Evolutionary conservation across 2,329 filamentous ascomycete species (phyloP).

Genomic region (Acephala macrosclerotiorum): DNA sequence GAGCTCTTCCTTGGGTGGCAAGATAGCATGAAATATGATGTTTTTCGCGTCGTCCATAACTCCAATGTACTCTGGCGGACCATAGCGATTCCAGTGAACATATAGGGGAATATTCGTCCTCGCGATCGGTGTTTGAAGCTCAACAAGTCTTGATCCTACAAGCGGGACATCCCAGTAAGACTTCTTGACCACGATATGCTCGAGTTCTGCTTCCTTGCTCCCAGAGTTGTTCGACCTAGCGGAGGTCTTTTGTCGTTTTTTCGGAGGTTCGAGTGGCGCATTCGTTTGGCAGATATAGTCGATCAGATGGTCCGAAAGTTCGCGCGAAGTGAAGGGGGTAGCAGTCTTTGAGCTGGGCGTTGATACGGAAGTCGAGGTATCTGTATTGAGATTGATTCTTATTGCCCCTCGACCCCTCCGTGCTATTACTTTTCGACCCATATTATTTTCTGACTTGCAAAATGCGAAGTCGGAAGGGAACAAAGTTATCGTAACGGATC

Average conservation of each 20-base stretch:
- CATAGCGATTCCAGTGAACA: constrained; percentile 29
- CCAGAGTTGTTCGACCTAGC: background rate
- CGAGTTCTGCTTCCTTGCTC: constrained; percentile 18
- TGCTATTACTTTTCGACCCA: constrained; percentile 17
- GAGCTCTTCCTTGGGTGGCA: constrained; percentile 26
- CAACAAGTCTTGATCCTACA: constrained; percentile 21
- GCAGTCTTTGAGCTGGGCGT: constrained; percentile 23
- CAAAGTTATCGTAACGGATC: background rate
- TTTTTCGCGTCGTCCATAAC: constrained; percentile 32
- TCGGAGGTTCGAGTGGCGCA: constrained; percentile 30
- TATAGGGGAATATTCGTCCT: constrained; percentile 30
- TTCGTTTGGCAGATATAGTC: constrained; percentile 26
- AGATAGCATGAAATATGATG: constrained; percentile 28
- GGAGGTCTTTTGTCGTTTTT: constrained; percentile 35
- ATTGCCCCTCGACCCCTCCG: constrained; percentile 3
- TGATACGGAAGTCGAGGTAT: background rate
- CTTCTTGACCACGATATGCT: constrained; percentile 39
- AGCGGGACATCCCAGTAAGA: constrained; percentile 33
- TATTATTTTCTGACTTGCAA: background rate
- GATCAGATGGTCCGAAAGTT: constrained; percentile 34
- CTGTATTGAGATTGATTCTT: too few relatives aligned
- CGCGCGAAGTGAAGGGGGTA: constrained; percentile 12
- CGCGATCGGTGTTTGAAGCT: constrained; percentile 30
- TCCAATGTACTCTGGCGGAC: constrained; percentile 30
- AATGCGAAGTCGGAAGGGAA: background rate